phyloP scores from a whole-genome alignment of 352 stramenopile species.

The Aphanomyces invadans region DNA sequence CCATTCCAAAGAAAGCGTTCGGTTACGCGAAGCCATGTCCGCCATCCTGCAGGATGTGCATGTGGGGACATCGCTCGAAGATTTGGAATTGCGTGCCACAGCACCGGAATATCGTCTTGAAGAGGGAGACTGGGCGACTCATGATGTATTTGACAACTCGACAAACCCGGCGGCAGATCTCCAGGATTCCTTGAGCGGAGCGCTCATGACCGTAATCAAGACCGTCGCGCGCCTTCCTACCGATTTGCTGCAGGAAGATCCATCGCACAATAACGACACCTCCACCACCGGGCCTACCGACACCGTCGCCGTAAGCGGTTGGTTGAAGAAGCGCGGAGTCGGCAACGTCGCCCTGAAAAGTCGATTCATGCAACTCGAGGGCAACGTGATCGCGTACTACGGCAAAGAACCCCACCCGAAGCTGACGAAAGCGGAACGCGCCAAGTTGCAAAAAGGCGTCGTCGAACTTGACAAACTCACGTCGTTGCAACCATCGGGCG shows the following conservation, averaged over 20 bases:
- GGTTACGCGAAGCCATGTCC: constrained; percentile 8
- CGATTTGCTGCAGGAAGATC: constrained; percentile 59
- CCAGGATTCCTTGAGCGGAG: not conserved
- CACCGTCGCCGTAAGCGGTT: constrained; percentile 34
- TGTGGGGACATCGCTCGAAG: not conserved
- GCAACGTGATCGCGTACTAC: constrained; percentile 68
- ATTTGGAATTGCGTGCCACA: constrained; percentile 5
- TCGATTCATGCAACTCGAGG: constrained; percentile 79
- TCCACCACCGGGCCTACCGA: not conserved
- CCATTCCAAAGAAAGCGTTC: constrained; percentile 21
- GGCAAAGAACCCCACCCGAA: constrained; percentile 80
- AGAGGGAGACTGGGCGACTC: constrained; percentile 12
- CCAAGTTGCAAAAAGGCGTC: constrained; percentile 49
- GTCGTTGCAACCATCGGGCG: constrained; percentile 69
- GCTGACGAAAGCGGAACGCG: constrained; percentile 60
- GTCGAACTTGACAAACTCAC: constrained; percentile 79
- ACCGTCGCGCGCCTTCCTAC: constrained; percentile 68
- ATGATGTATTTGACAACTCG: constrained; percentile 5
- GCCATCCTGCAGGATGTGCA: constrained; percentile 7
- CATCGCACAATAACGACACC: constrained; percentile 33
- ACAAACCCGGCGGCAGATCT: not conserved
- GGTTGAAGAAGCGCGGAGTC: constrained; percentile 74
- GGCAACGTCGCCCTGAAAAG: constrained; percentile 77
- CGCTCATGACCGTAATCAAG: constrained; percentile 71
- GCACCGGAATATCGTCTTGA: constrained; percentile 12